Base-by-base conservation (phyloP, 208 protist species). In the Crithidia thermophila region DNA sequence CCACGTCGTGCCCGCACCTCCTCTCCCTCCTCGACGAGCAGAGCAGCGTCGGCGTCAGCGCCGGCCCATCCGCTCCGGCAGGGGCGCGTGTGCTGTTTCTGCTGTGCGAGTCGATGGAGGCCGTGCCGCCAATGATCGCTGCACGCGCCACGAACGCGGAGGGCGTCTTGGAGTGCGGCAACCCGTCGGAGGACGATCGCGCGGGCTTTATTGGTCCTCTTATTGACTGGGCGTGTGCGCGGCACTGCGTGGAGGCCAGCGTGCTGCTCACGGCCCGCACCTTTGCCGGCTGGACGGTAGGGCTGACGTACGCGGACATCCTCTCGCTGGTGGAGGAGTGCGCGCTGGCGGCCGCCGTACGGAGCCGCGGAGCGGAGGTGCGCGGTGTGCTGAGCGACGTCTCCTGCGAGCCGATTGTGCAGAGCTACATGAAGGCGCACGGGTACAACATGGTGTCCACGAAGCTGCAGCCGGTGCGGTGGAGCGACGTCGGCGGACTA, bases 401-500 rank as follows among this genome's bases (percentile, higher is more conserved):
- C 2, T 63, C 76, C 3, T 94, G 84, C 55, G 80, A 87, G 50
- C 45, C 59, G 25, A 65, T 84, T 30, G 62, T 95, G 31, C 70
- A 90, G 67, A 46, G 55, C 31, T 95, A 85, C 65, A 64, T 91
- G 27, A 88, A 86, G 51, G 50, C 84, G 0, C 90, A 95, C 60
- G 90, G 90, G 13, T 81, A 91, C 73, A 94, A 79, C 64, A 70
- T 94, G 34, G 87, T 93, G 4, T 95, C 90, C 16, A 95, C 90
- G 16, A 88, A 88, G 64, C 76, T 94, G 53, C 87, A 93, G 72
- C 90, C 90, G 0, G 90, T 95, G 30, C 85, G 85, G 1, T 95
- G 90, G 88, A 82, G 88, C 18, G 94, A 98, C 65, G 88, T 98
- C 11, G 94, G 94, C 16, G 94, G 94, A 0, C 67, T 98, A 4